A percentile compares a stretch with the other conserved stretches of the same genome.
phyloP scores from a whole-genome alignment of 257 asterid genomes.

The Sherardia arvensis region DNA sequence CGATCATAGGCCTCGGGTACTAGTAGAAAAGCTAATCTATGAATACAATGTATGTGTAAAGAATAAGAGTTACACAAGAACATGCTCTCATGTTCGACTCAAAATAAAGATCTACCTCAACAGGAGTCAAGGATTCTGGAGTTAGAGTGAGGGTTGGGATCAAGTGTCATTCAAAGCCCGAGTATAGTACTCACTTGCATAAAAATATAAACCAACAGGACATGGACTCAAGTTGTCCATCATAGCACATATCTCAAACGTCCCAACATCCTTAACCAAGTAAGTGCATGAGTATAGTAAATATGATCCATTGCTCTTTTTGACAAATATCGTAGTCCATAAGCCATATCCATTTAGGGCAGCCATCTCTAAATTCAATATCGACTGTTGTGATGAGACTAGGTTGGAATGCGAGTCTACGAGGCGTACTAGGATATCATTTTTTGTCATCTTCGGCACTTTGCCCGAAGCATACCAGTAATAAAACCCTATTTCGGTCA shows the following conservation, averaged over 20 bases:
- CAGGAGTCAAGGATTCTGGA: too few species aligned
- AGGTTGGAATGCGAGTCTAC: constrained; percentile 66
- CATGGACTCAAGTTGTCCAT: constrained; percentile 56
- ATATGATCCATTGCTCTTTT: constrained; percentile 60
- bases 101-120: too few species aligned
- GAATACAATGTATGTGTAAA: too few species aligned
- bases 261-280: constrained; percentile 59
- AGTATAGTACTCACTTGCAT: constrained; percentile 65
- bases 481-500: too few species aligned
- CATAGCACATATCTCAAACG: constrained; percentile 72
- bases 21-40: too few species aligned
- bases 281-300: constrained; percentile 25
- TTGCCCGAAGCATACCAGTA: too few species aligned
- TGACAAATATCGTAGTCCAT: constrained; percentile 36
- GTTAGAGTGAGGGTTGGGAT: too few species aligned
- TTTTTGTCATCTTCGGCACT: constrained; percentile 44
- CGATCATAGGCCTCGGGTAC: too few species aligned
- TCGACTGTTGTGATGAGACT: constrained; percentile 40
- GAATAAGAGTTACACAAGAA: too few species aligned
- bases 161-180: constrained; percentile 44
- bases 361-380: constrained; percentile 64
- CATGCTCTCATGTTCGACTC: too few species aligned
- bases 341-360: constrained; percentile 54
- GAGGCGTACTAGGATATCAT: constrained; percentile 48
- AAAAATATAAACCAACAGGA: constrained; percentile 63